Percentiles rank a stretch among this genome's conserved stretches.
These are phyloP conservation scores for Claviceps pusilla DNA, from an alignment of 2,329 filamentous ascomycete genomes.

Conservation along the genomic window DNA sequence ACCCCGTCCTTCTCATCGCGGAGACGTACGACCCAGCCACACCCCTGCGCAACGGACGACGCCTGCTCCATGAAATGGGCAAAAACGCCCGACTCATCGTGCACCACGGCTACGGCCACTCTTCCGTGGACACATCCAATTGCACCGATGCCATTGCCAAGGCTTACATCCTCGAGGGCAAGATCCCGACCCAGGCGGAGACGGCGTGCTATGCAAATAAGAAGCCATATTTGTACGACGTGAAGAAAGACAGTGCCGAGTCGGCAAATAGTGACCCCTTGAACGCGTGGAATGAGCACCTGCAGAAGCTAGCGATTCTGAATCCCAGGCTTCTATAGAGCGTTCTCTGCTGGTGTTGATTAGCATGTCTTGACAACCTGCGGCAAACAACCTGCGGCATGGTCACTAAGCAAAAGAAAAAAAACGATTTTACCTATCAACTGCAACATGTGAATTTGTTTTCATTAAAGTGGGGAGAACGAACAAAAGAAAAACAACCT, in stretches of 20 bases:
- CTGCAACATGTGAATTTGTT: too few species aligned
- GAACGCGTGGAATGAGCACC: conserved; percentile 9
- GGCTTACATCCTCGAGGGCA: conserved; percentile 26
- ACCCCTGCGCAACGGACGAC: conserved; percentile 31
- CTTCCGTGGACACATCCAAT: conserved; percentile 27
- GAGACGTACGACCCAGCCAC: conserved; percentile 36
- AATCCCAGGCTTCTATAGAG: conserved; percentile 2
- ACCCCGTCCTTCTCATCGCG: conserved; percentile 32
- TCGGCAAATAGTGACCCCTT: conserved; percentile 3
- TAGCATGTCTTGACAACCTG: too few species aligned
- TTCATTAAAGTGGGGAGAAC: too few species aligned
- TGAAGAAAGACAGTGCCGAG: conserved; percentile 6
- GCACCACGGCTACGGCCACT: conserved; percentile 36
- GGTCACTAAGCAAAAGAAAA: too few species aligned
- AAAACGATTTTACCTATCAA: too few species aligned
- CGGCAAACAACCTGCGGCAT: too few species aligned
- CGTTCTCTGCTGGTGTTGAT: too few species aligned
- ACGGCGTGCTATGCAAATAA: conserved; percentile 31
- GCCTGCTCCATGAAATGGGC: conserved; percentile 30
- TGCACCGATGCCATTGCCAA: conserved; percentile 29
- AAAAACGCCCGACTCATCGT: conserved; percentile 32
- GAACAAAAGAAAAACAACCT: too few species aligned
- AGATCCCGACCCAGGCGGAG: conserved; percentile 25
- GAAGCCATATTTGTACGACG: conserved; percentile 31
- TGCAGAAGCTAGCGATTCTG: conserved; percentile 7